Evolutionary conservation across 2,329 filamentous ascomycete species (phyloP).

Genomic region (Scytalidium sp.): DNA sequence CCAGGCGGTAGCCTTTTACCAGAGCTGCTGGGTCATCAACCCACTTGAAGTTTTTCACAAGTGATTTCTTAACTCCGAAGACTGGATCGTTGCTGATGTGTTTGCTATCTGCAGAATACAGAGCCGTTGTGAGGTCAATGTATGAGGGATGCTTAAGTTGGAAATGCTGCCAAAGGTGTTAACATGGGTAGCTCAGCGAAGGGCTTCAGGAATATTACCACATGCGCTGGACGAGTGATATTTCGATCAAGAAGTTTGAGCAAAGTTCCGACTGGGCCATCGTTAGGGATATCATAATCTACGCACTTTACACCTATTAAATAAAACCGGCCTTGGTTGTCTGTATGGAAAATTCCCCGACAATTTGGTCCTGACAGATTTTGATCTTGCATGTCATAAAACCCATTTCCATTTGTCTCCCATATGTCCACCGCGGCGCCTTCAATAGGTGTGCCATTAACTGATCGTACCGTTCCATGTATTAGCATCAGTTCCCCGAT

Average conservation of each 20-base stretch:
- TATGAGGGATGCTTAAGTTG: slow-evolving; percentile 37
- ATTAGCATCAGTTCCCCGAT: not conserved
- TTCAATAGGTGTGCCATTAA: not conserved
- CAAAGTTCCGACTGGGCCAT: slow-evolving; percentile 52
- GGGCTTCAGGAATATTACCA: slow-evolving; percentile 21
- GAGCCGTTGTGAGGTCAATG: slow-evolving; percentile 70
- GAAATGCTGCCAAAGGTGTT: not conserved
- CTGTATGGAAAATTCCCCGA: slow-evolving; percentile 57
- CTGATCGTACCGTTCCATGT: not conserved
- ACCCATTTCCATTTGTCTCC: slow-evolving; percentile 57
- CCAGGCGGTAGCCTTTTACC: not conserved
- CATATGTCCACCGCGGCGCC: slow-evolving; percentile 62
- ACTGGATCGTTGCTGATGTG: slow-evolving; percentile 54
- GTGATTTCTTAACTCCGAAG: slow-evolving; percentile 51
- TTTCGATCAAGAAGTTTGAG: slow-evolving; percentile 53
- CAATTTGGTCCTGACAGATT: slow-evolving; percentile 54
- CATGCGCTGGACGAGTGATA: slow-evolving; percentile 55
- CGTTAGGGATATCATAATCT: slow-evolving; percentile 12
- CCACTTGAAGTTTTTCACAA: slow-evolving; percentile 40
- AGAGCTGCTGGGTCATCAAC: slow-evolving; percentile 21
- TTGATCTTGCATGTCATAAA: slow-evolving; percentile 61
- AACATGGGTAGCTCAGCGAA: not conserved
- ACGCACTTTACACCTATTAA: not conserved
- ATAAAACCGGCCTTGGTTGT: slow-evolving; percentile 52
- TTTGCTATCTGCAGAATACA: slow-evolving; percentile 67